phyloP scores from a whole-genome alignment of 176 grass and related monocot genomes.

The Oryza meridionalis region DNA sequence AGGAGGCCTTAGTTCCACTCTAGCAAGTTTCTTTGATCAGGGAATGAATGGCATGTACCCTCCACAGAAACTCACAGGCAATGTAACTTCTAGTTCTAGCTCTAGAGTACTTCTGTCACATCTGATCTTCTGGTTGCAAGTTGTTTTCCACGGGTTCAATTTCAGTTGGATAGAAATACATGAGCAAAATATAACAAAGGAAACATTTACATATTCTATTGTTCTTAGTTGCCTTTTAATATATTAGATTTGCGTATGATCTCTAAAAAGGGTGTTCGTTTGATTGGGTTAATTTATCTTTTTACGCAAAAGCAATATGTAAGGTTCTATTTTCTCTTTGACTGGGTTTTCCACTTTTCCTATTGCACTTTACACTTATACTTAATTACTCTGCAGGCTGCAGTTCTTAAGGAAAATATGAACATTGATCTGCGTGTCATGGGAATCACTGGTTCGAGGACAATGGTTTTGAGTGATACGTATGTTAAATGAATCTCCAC shows the following conservation, averaged over 20 bases:
- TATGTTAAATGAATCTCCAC: constrained; percentile 45
- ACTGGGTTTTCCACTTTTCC: background rate
- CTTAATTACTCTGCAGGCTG: constrained; percentile 53
- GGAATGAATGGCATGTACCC: constrained; percentile 13
- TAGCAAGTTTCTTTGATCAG: background rate
- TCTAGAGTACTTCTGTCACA: background rate
- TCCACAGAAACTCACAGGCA: background rate
- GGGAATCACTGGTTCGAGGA: constrained; percentile 72
- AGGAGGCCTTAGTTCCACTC: background rate
- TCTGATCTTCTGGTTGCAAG: background rate
- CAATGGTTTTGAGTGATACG: constrained; percentile 79
- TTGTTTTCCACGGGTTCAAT: background rate
- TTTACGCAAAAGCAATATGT: background rate
- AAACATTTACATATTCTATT: constrained; percentile 3
- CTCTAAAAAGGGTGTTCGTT: background rate
- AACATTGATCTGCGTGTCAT: constrained; percentile 92
- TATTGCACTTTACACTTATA: background rate
- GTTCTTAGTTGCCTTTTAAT: background rate
- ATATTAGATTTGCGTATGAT: constrained; percentile 2
- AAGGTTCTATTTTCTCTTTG: background rate
- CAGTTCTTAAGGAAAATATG: constrained; percentile 75
- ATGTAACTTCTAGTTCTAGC: background rate
- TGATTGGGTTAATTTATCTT: background rate
- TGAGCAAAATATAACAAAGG: background rate
- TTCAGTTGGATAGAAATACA: background rate